phyloP scores from a whole-genome alignment of 148 eudicot species.

The Cornus florida region DNA sequence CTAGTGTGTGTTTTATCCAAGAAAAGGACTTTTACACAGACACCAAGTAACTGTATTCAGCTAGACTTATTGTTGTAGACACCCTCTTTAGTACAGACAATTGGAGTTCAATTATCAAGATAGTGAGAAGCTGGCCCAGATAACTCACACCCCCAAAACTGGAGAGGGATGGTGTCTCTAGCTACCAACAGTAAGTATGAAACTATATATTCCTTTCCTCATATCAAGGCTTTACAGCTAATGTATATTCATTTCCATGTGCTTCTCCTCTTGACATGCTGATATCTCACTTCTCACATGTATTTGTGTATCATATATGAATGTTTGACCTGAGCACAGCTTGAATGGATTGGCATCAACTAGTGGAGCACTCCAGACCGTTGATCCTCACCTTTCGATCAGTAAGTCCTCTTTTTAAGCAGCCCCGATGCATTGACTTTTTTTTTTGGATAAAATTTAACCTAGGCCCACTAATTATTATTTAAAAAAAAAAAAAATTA shows the following conservation, averaged over 20 bases:
- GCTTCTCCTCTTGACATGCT: background rate
- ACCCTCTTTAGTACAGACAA: background rate
- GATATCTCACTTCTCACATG: background rate
- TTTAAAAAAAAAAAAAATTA: no score
- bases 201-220: background rate
- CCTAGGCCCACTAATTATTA: background rate
- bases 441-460: no score
- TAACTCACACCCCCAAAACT: constrained; percentile 7
- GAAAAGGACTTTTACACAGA: constrained; percentile 9
- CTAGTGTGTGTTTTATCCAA: background rate
- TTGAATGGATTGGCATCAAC: background rate
- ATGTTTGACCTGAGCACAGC: background rate
- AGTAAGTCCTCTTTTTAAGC: background rate
- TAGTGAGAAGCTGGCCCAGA: constrained; percentile 2
- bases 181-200: background rate
- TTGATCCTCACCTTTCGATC: background rate
- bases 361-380: background rate
- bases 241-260: background rate
- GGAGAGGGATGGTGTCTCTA: background rate
- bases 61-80: background rate
- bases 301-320: no score
- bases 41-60: background rate
- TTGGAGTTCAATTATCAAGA: background rate
- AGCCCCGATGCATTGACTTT: background rate
- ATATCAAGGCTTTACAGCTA: constrained; percentile 2